These are phyloP conservation scores for Solanum hybrid DNA, from an alignment of 305 asterid species.

Conservation along the genomic window DNA sequence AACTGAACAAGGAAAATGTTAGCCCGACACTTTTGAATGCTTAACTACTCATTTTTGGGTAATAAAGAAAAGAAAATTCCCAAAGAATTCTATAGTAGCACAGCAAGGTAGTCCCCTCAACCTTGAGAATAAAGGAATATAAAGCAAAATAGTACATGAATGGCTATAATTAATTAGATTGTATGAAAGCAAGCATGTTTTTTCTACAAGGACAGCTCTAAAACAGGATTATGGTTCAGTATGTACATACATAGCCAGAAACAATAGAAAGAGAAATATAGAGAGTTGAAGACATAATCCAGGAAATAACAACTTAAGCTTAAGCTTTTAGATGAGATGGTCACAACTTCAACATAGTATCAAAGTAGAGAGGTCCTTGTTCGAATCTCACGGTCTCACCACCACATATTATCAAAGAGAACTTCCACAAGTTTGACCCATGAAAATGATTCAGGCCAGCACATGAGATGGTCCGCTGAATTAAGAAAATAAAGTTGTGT, in stretches of 20 bases:
- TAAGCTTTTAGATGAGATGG: not conserved
- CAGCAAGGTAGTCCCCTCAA: not conserved
- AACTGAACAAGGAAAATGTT: not conserved
- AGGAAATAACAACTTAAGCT: not conserved
- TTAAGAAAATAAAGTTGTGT: not conserved
- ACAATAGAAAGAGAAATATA: not conserved
- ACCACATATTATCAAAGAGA: not conserved
- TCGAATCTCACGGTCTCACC: not conserved
- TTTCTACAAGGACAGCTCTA: not conserved
- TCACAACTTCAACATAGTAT: not conserved
- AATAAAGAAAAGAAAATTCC: not conserved
- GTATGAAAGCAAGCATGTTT: not conserved
- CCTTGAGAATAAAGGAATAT: not conserved
- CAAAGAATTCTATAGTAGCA: not conserved
- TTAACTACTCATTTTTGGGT: not conserved
- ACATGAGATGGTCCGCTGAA: not conserved
- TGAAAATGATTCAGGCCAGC: not conserved
- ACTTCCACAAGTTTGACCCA: not conserved
- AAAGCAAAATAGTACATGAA: not conserved
- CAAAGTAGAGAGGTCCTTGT: not conserved
- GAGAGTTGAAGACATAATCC: not conserved
- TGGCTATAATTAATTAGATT: not conserved
- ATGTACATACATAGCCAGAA: not conserved
- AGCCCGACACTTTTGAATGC: not conserved
- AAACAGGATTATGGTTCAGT: not conserved